A percentile compares a stretch with the other conserved stretches of the same genome.
Evolutionary conservation across 23 red algal genomes (phyloP).

Genomic region (Gracilaria gracilis): DNA sequence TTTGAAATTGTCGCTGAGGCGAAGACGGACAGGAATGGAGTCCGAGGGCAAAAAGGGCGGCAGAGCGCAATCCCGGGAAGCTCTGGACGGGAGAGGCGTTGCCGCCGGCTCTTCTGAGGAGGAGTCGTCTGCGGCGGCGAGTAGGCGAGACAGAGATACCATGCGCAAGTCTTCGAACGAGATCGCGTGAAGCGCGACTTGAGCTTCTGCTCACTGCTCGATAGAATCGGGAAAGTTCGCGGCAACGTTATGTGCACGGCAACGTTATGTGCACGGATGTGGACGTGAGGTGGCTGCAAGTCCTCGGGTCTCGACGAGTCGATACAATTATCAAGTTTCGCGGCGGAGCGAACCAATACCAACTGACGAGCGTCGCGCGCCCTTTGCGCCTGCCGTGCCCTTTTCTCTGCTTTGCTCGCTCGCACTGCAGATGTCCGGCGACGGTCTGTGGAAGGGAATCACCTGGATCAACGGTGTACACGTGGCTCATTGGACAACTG

Average conservation of each 20-base stretch:
- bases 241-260: neutral
- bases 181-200: conserved; percentile 36
- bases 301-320: neutral
- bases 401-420: no score
- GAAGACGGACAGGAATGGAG: conserved; percentile 49
- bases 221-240: neutral
- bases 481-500: no score
- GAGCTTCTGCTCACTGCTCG: conserved; percentile 7
- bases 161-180: conserved; percentile 58
- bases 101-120: conserved; percentile 44
- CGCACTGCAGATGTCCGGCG: no score
- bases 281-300: neutral
- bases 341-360: no score
- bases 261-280: neutral
- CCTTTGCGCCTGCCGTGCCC: no score
- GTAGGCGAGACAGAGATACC: conserved; percentile 72
- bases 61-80: conserved; percentile 58
- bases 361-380: no score
- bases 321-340: no score
- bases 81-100: conserved; percentile 22
- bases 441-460: no score
- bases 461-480: no score
- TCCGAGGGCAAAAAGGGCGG: conserved; percentile 42
- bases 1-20: conserved; percentile 9
- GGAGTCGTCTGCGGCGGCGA: conserved; percentile 61